Percentiles rank a stretch among this genome's conserved stretches.
Conservation (phyloP, 192 early-diverging fungal species). For the Spizellomyces sp. region DNA sequence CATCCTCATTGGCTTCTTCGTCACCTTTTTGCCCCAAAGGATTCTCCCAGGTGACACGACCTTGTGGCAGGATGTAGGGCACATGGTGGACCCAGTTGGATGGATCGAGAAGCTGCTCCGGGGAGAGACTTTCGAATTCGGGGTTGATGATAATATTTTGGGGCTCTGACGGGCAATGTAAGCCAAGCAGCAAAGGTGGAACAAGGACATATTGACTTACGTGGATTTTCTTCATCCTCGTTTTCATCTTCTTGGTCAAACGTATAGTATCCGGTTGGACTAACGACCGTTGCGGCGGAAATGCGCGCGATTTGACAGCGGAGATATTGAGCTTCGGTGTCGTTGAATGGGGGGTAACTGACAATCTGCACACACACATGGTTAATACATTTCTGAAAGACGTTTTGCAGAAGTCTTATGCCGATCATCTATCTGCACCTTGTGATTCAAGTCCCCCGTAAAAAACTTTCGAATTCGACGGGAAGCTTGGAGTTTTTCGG, state of each 20-base stretch:
- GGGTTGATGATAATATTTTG: constrained; percentile 60
- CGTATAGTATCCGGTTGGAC: constrained; percentile 61
- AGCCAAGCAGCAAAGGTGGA: background rate
- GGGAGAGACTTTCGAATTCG: constrained; percentile 54
- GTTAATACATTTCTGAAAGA: background rate
- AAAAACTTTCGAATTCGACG: constrained; percentile 58
- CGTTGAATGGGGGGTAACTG: constrained; percentile 57
- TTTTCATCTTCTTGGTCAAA: constrained; percentile 59
- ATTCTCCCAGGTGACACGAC: constrained; percentile 57
- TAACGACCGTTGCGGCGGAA: constrained; percentile 55
- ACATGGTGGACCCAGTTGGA: constrained; percentile 67
- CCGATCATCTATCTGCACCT: constrained; percentile 35
- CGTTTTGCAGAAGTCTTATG: background rate
- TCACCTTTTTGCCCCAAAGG: constrained; percentile 46
- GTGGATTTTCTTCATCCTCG: constrained; percentile 46
- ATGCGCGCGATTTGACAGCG: constrained; percentile 67
- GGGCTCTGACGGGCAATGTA: constrained; percentile 24
- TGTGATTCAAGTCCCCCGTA: constrained; percentile 51
- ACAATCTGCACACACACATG: constrained; percentile 42
- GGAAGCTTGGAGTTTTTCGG: constrained; percentile 56
- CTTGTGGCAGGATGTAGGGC: constrained; percentile 65
- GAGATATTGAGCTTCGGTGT: constrained; percentile 62
- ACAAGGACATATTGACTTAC: background rate
- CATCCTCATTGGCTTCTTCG: constrained; percentile 37
- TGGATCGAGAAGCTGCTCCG: constrained; percentile 48